These are phyloP conservation scores for Psilocybe subaeruginosa DNA, from an alignment of 768 basidiomycete species.

Conservation along the genomic window DNA sequence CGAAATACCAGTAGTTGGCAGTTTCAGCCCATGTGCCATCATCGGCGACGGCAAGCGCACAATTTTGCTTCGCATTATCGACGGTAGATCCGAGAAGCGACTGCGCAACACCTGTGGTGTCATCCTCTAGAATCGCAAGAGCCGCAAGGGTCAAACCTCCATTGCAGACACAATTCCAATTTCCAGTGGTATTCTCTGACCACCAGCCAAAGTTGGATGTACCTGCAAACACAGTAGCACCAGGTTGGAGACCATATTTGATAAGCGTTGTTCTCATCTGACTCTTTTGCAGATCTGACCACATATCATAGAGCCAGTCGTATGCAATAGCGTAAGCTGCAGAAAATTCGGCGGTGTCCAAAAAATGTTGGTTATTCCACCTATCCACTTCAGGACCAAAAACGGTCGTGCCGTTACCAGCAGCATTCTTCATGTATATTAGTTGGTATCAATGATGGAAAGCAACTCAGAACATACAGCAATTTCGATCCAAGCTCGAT, in stretches of 20 bases:
- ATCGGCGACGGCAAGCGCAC: conserved; percentile 57
- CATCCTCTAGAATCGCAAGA: conserved; percentile 87
- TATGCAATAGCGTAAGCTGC: conserved; percentile 92
- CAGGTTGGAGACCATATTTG: conserved; percentile 74
- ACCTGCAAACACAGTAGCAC: conserved; percentile 54
- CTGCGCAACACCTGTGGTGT: conserved; percentile 72
- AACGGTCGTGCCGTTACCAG: conserved; percentile 61
- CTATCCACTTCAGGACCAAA: conserved; percentile 70
- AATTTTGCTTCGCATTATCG: conserved; percentile 76
- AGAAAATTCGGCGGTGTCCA: conserved; percentile 89
- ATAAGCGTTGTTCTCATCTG: conserved; percentile 75
- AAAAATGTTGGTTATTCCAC: conserved; percentile 93
- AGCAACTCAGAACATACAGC: conserved; percentile 50
- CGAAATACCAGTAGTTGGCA: conserved; percentile 95
- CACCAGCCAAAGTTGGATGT: conserved; percentile 72
- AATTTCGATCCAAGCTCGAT: conserved; percentile 83
- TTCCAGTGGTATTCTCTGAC: conserved; percentile 72
- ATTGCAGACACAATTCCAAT: conserved; percentile 99
- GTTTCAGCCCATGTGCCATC: conserved; percentile 97
- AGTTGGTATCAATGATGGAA: not conserved
- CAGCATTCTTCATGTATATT: conserved; percentile 58
- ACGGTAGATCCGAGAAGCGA: conserved; percentile 70
- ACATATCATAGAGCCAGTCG: conserved; percentile 92
- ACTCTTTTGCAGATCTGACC: conserved; percentile 72
- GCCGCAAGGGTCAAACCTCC: conserved; percentile 87